These are phyloP conservation scores for Sporothrix curviconia DNA, from an alignment of 2,329 filamentous ascomycete species.

Conservation along the genomic window DNA sequence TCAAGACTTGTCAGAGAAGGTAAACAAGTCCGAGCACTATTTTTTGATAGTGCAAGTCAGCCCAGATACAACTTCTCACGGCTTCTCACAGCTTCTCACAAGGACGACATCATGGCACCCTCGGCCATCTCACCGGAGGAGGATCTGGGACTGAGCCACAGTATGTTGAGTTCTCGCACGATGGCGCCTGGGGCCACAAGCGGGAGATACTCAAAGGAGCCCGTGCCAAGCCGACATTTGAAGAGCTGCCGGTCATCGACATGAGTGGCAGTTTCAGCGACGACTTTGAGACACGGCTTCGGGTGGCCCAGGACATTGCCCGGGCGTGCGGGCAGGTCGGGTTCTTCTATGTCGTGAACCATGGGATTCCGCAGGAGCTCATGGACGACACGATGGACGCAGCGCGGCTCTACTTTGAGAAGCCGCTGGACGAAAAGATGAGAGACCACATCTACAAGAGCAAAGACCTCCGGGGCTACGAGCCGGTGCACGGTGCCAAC, in stretches of 20 bases:
- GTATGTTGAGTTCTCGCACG: conserved; percentile 15
- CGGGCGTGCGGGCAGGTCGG: conserved; percentile 22
- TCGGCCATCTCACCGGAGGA: conserved; percentile 5
- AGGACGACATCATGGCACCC: conserved; percentile 7
- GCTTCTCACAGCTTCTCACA: too few species aligned
- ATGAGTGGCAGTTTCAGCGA: conserved; percentile 8
- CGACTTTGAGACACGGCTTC: neutral
- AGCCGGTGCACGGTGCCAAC: conserved; percentile 10
- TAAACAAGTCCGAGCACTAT: too few species aligned
- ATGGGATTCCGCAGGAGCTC: conserved; percentile 23
- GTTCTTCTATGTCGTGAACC: conserved; percentile 29
- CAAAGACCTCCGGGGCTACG: conserved; percentile 11
- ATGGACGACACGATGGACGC: conserved; percentile 27
- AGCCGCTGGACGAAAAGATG: conserved; percentile 30
- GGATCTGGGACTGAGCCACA: neutral
- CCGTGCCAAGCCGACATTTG: conserved; percentile 11
- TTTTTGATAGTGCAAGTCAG: too few species aligned
- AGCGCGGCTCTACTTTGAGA: conserved; percentile 26
- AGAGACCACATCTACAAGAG: conserved; percentile 14
- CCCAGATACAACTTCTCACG: too few species aligned
- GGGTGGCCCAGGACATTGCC: conserved; percentile 7
- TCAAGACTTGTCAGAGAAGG: too few species aligned
- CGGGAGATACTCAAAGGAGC: conserved; percentile 11
- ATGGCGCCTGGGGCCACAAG: conserved; percentile 16
- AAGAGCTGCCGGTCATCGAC: conserved; percentile 11